Conservation (phyloP, 257 asterid species). For the Fraxinus cuspidata region DNA sequence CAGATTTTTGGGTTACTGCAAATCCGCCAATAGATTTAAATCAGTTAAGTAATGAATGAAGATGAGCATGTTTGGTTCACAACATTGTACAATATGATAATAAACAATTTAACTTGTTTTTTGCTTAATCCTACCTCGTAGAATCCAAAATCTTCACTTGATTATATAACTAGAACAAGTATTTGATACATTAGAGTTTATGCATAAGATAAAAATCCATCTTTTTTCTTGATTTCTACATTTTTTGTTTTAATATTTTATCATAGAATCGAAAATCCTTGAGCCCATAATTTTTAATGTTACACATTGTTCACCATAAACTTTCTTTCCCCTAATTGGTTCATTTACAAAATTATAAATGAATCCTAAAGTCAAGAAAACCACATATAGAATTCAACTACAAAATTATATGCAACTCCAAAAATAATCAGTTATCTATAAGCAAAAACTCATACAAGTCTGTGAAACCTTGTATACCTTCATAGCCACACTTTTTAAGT, state of each 20-base stretch:
- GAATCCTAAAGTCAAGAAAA: not conserved
- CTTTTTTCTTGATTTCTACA: slow-evolving; percentile 7
- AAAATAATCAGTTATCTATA: slow-evolving; percentile 2
- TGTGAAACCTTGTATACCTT: slow-evolving; percentile 47
- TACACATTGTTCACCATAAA: slow-evolving; percentile 6
- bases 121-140: not conserved
- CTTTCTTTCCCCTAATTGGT: not conserved
- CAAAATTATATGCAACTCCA: slow-evolving; percentile 1
- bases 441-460: slow-evolving; percentile 13
- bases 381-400: slow-evolving; percentile 13
- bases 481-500: slow-evolving; percentile 72
- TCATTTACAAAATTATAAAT: not conserved
- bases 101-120: not conserved
- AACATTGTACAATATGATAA: not conserved
- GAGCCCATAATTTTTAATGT: not conserved
- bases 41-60: slow-evolving; percentile 1
- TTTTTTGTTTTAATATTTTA: not conserved
- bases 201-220: slow-evolving; percentile 27
- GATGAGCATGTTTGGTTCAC: not conserved
- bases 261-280: not conserved
- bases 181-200: slow-evolving; percentile 8
- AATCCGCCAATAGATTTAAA: slow-evolving; percentile 1
- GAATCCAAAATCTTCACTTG: not conserved
- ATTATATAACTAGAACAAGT: not conserved
- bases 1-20: slow-evolving; percentile 68